Evolutionary conservation across 352 stramenopile species (phyloP), one percentile per base, ranked within the genome.

Genomic region (Pythium brassicae): DNA sequence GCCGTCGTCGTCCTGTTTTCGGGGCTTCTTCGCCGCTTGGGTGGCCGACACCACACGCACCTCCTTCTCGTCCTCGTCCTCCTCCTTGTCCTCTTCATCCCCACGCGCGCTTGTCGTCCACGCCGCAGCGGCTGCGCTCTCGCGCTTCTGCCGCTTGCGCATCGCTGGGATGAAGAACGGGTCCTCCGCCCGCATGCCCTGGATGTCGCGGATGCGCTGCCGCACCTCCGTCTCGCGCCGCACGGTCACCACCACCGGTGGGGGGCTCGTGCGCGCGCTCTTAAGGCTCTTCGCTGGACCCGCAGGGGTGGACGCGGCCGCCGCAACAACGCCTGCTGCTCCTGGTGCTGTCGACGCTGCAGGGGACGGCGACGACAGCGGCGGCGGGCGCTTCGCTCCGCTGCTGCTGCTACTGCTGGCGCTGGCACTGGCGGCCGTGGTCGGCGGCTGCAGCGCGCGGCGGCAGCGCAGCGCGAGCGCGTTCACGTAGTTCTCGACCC

Each of bases 401-500:
- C 29, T 44, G 14, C 17, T 26, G 49, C 49, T 54, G 5, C 12
- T 34, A 23, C 22, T 32, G 15, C 17, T 25, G n/a, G 3, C 19
- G n/a, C 45, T 49, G 44, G 26, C 37, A n/a, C 48, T 17, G 37
- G 12, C 34, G 29, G 22, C n/a, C 25, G 5, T 43, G 53, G 15
- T 57, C 51, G 37, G 68, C 76, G 39, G 25, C n/a, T 53, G 19
- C 49, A 85, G 47, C 14, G 80, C 26, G 39, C 74, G 69, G 7
- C 62, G 66, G 23, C 70, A 76, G 20, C 64, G 57, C 10, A 73
- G 35, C 39, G 67, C 63, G 23, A 88, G 66, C 20, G 65, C 56
- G 3, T 65, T 71, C 25, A 89, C 70, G 55, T 91, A 78, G 54
- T 89, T 93, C 56, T 95, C 86, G 42, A 87, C 79, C 86, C 86